Conservation (phyloP, 805 yeast genomes). For the Teunomyces lycoperdinae region DNA sequence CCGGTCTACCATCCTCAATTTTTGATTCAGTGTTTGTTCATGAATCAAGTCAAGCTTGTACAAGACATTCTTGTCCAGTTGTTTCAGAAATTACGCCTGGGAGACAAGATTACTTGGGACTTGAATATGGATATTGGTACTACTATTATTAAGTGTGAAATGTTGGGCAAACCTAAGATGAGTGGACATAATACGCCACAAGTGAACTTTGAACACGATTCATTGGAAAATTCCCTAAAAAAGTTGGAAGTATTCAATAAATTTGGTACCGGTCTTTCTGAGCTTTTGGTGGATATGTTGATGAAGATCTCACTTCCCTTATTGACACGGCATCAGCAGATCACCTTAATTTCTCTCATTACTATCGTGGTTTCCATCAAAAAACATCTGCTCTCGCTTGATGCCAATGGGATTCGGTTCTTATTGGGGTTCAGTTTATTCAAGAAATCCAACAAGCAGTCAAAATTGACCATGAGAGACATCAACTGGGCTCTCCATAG, state of each 20-base stretch:
- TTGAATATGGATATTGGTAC: conserved; percentile 23
- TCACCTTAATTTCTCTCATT: conserved; percentile 69
- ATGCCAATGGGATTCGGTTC: conserved; percentile 68
- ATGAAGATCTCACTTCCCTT: conserved; percentile 70
- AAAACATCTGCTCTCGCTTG: conserved; percentile 44
- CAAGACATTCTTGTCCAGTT: conserved; percentile 55
- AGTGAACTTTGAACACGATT: conserved; percentile 1
- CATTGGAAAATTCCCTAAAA: not conserved
- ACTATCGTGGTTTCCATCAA: conserved; percentile 59
- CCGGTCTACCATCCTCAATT: conserved; percentile 92
- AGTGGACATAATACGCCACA: conserved; percentile 4
- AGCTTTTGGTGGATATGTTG: conserved; percentile 55
- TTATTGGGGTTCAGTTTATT: conserved; percentile 68
- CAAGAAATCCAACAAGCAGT: conserved; percentile 48
- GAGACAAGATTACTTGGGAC: conserved; percentile 30
- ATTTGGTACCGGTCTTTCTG: conserved; percentile 45
- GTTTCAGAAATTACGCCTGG: conserved; percentile 48
- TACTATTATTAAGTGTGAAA: conserved; percentile 12
- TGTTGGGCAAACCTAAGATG: not conserved
- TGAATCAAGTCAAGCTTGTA: conserved; percentile 55
- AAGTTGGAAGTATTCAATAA: conserved; percentile 8
- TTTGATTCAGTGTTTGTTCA: conserved; percentile 68
- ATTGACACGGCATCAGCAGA: conserved; percentile 87
- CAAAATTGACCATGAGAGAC: conserved; percentile 70
- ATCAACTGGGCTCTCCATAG: conserved; percentile 85